Evolutionary conservation across 768 basidiomycete genomes (phyloP).

Genomic region (Leccinum imitatum): DNA sequence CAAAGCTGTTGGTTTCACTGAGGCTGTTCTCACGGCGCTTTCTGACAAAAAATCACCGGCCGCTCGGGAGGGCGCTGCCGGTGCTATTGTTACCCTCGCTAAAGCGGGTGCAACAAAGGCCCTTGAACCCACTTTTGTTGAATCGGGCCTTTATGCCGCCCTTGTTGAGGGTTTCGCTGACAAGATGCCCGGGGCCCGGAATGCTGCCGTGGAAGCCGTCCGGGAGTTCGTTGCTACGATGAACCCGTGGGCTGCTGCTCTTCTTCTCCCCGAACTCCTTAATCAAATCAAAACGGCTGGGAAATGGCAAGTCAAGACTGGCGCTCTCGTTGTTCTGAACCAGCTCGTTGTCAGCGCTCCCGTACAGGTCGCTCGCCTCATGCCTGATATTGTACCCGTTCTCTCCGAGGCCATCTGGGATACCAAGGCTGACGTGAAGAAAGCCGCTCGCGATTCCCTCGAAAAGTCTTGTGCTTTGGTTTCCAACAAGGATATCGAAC

Average conservation of each 20-base stretch:
- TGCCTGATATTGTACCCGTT: slow-evolving; percentile 93
- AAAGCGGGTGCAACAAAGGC: slow-evolving; percentile 72
- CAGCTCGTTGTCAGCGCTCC: slow-evolving; percentile 85
- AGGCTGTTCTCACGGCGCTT: slow-evolving; percentile 80
- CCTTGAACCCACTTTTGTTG: slow-evolving; percentile 86
- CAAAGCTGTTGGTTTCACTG: slow-evolving; percentile 63
- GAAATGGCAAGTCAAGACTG: slow-evolving; percentile 97
- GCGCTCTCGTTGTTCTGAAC: slow-evolving; percentile 77
- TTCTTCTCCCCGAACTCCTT: slow-evolving; percentile 85
- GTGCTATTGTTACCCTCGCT: slow-evolving; percentile 64
- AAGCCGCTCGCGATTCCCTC: slow-evolving; percentile 92
- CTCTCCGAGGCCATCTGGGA: slow-evolving; percentile 98
- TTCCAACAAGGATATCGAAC: slow-evolving; percentile 98
- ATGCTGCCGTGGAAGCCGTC: slow-evolving; percentile 82
- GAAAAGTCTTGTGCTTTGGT: slow-evolving; percentile 92
- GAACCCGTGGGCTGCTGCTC: slow-evolving; percentile 86
- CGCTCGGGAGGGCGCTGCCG: slow-evolving; percentile 85
- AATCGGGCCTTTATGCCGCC: slow-evolving; percentile 80
- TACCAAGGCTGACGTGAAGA: slow-evolving; percentile 98
- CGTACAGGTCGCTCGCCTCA: slow-evolving; percentile 79
- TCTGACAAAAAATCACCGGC: slow-evolving; percentile 94
- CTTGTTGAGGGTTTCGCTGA: slow-evolving; percentile 94
- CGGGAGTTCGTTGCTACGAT: slow-evolving; percentile 69
- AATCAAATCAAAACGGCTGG: slow-evolving; percentile 93
- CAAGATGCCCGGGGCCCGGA: slow-evolving; percentile 87